A percentile compares a stretch with the other conserved stretches of the same genome.
Conservation (phyloP, 306 rosid species). For the Lagenaria siceraria region DNA sequence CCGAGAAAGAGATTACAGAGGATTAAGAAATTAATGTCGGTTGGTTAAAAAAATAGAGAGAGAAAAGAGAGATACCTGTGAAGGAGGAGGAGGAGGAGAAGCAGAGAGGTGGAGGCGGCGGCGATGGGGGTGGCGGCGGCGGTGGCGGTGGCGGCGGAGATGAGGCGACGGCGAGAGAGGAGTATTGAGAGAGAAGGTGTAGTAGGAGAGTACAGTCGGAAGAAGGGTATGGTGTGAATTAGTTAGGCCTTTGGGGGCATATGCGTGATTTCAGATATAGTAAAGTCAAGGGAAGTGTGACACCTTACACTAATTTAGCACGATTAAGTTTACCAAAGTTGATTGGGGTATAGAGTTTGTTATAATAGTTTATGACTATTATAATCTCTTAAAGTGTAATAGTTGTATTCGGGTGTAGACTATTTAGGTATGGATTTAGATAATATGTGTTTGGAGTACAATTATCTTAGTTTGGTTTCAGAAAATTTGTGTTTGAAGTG, state of each 20-base stretch:
- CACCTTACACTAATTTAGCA: neutral
- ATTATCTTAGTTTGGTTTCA: too few species aligned
- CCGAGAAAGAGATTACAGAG: neutral
- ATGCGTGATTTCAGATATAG: neutral
- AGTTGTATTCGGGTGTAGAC: too few species aligned
- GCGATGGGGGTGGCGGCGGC: neutral
- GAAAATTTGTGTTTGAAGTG: too few species aligned
- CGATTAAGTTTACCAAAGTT: neutral
- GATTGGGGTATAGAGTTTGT: too few species aligned
- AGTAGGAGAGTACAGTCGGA: slow-evolving; percentile 4
- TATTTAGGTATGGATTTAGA: too few species aligned
- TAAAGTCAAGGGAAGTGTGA: neutral
- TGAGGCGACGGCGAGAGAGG: neutral
- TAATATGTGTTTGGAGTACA: too few species aligned
- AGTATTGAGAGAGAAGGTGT: neutral
- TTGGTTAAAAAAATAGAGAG: neutral
- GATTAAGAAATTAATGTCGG: neutral
- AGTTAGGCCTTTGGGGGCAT: slow-evolving; percentile 1
- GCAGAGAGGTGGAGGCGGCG: neutral
- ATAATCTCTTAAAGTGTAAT: too few species aligned
- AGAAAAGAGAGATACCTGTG: neutral
- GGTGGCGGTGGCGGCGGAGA: neutral
- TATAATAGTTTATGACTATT: too few species aligned
- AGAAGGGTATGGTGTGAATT: slow-evolving; percentile 2
- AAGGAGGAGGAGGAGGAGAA: neutral